phyloP scores from a whole-genome alignment of 352 stramenopile species.

The Globisporangium acanthophoron region DNA sequence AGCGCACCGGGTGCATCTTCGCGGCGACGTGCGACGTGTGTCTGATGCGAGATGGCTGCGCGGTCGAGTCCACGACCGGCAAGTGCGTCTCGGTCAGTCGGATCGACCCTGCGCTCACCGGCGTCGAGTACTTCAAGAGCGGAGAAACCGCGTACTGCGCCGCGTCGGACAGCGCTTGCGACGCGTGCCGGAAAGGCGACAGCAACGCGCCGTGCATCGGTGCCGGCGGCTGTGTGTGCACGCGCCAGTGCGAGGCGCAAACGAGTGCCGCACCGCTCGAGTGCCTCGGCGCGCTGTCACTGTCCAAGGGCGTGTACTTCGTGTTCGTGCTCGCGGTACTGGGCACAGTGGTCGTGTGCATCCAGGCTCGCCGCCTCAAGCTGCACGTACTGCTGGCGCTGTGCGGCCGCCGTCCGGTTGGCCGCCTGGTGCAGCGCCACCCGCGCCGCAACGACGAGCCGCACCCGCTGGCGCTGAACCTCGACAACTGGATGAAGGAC shows the following conservation, averaged over 20 bases:
- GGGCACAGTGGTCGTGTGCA: conserved; percentile 7
- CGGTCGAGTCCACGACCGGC: conserved; percentile 33
- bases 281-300: conserved; percentile 3
- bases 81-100: conserved; percentile 24
- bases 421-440: conserved; percentile 6
- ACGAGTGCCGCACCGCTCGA: conserved; percentile 2
- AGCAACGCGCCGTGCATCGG: conserved; percentile 18
- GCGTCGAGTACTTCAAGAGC: conserved; percentile 19
- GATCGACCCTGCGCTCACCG: conserved; percentile 9
- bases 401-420: not conserved
- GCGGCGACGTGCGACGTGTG: conserved; percentile 12
- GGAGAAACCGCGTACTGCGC: conserved; percentile 22
- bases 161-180: conserved; percentile 18
- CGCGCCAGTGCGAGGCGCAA: conserved; percentile 20
- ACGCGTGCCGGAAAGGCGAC: conserved; percentile 8
- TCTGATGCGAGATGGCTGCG: conserved; percentile 17
- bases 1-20: conserved; percentile 9
- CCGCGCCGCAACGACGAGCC: not conserved
- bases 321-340: conserved; percentile 5
- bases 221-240: conserved; percentile 17
- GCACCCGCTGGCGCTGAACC: conserved; percentile 20
- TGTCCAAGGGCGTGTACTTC: conserved; percentile 8
- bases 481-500: conserved; percentile 27
- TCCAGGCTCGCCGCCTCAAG: conserved; percentile 6
- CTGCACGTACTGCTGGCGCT: conserved; percentile 5